A percentile compares a stretch with the other conserved stretches of the same genome.
These are phyloP conservation scores for Aquilaria yunnanensis DNA, from an alignment of 345 rosid genomes.

Conservation along the genomic window DNA sequence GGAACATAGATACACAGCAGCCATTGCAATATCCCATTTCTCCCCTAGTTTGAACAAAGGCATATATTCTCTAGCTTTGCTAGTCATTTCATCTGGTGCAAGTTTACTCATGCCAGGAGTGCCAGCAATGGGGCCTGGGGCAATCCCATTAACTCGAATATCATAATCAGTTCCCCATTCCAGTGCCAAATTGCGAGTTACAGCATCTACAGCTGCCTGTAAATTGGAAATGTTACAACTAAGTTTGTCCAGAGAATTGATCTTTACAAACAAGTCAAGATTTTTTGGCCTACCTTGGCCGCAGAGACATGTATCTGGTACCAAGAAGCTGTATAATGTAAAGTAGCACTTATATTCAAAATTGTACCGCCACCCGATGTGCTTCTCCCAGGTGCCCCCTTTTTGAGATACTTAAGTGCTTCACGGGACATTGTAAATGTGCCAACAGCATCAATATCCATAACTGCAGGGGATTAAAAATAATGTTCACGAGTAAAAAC, in stretches of 20 bases:
- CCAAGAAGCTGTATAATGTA: conserved; percentile 76
- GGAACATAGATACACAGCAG: conserved; percentile 63
- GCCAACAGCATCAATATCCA: conserved; percentile 79
- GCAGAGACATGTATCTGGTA: conserved; percentile 85
- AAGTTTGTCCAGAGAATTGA: background rate
- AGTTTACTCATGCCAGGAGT: conserved; percentile 84
- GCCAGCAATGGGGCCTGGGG: conserved; percentile 75
- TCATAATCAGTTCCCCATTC: conserved; percentile 82
- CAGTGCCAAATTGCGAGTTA: conserved; percentile 66
- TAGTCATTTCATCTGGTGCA: conserved; percentile 54
- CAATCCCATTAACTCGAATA: conserved; percentile 62
- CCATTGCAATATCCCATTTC: conserved; percentile 89
- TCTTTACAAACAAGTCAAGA: background rate
- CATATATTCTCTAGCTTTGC: conserved; percentile 29
- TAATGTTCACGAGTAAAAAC: background rate
- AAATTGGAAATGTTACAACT: background rate
- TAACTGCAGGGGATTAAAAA: conserved; percentile 36
- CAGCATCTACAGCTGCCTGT: conserved; percentile 78
- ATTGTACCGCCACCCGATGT: conserved; percentile 46
- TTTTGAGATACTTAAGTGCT: conserved; percentile 66
- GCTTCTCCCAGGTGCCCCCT: conserved; percentile 55
- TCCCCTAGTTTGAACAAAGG: conserved; percentile 65
- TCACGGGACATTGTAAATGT: conserved; percentile 70
- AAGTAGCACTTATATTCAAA: conserved; percentile 72
- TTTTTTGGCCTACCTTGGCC: conserved; percentile 48